Base-by-base conservation (phyloP, 192 early-diverging fungal species). In the Backusella tuberculispora region DNA sequence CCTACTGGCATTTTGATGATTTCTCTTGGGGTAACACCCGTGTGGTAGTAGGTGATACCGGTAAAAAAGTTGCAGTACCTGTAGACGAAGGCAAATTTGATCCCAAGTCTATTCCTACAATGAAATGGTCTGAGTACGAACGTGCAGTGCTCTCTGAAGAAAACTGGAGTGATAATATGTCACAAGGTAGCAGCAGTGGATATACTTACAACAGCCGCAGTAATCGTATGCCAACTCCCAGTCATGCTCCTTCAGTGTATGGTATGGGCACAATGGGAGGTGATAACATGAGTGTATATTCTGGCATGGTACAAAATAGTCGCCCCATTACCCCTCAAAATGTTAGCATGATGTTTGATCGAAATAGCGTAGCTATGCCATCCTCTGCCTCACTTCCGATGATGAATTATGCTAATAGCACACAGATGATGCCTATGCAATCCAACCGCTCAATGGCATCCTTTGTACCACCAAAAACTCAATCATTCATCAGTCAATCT, bases 1-100 rank as follows among this genome's bases (percentile, higher is more conserved):
- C 96, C 17, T 99, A 96, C 90, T 99, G 98, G 98, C 95, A 96
- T 84, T 97, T 98, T 82, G 97, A 99, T 83, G 96, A 99, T 77
- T 99, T 99, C 77, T 95, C 94, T 15, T 99, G 97, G 97, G 97
- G 96, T 71, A 97, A 96, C 78, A 99, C 98, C 24, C 94, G 97
- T 78, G 69, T 93, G 40, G 94, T 97, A 8, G 85, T 95, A 24
- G 98, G 96, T 67, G 93, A 95, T 76, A 92, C 91, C 46, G 94
- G 95, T 63, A 89, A 86, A 81, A 90, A 86, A 76, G 71, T 87
- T 67, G 89, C 88, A 66, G 81, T 79, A 48, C 85, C 83, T 72
- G 87, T 88, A n/a, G 90, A 90, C 71, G 90, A 92, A 69, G 92
- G 90, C 65, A 89, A 92, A 76, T 94, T 94, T 76, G 92, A 94